Conservation (phyloP, 83 land plant genomes). For the Picea abies region DNA sequence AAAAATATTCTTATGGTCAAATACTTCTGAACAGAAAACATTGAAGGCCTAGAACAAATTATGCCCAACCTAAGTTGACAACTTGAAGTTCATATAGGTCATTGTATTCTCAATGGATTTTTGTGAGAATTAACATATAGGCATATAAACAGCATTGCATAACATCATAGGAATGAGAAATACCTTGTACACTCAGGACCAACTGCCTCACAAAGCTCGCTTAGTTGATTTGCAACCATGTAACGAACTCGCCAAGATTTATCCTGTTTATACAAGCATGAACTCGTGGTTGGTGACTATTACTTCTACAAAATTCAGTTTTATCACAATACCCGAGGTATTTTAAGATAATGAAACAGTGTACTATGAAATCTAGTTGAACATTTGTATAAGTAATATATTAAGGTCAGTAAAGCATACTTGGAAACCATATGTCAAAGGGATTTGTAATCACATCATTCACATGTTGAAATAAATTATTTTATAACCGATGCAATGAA, state of each 20-base stretch:
- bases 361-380: neutral
- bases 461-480: neutral
- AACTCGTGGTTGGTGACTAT: neutral
- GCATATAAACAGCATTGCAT: neutral
- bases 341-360: constrained; percentile 2
- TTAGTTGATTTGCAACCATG: constrained; percentile 71
- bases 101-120: neutral
- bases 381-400: no score
- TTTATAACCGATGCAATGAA: neutral
- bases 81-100: neutral
- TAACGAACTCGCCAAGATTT: constrained; percentile 72
- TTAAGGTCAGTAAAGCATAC: neutral
- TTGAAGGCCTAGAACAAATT: neutral
- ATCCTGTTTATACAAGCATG: constrained; percentile 29
- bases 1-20: neutral
- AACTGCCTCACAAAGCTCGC: constrained; percentile 68
- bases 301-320: neutral
- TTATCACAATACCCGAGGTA: neutral
- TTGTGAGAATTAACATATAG: neutral
- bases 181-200: constrained; percentile 65
- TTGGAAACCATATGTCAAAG: neutral
- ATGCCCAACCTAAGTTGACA: neutral
- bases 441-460: neutral
- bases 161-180: neutral
- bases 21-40: neutral